A percentile compares a stretch with the other conserved stretches of the same genome.
Evolutionary conservation across 2,329 filamentous ascomycete species (phyloP).

Genomic region (Claviceps africana): DNA sequence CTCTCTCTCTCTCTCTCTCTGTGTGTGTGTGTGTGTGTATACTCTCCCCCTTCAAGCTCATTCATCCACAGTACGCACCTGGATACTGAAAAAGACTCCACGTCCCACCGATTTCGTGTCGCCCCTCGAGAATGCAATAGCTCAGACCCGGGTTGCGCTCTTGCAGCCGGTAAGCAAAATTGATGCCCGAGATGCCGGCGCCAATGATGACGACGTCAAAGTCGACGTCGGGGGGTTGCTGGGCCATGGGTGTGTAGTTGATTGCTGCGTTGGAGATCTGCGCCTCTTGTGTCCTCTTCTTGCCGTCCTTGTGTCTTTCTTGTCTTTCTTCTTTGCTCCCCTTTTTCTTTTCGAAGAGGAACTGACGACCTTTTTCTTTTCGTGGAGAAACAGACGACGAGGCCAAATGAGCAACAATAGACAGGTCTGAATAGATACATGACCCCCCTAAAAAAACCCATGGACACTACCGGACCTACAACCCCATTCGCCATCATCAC

Average conservation of each 20-base stretch:
- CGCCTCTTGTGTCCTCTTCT: neutral
- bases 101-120: slow-evolving; percentile 52
- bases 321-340: neutral
- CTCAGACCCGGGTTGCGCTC: slow-evolving; percentile 35
- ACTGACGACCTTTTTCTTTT: too few relatives aligned
- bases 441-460: too few relatives aligned
- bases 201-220: slow-evolving; percentile 49
- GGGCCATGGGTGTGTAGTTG: slow-evolving; percentile 2
- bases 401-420: too few relatives aligned
- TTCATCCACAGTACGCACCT: slow-evolving; percentile 14
- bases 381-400: too few relatives aligned
- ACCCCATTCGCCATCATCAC: too few relatives aligned
- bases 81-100: slow-evolving; percentile 65
- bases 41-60: neutral
- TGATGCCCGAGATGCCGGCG: slow-evolving; percentile 58
- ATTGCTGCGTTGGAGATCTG: neutral
- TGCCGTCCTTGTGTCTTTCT: neutral
- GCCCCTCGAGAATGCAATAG: slow-evolving; percentile 52
- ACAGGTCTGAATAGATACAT: too few relatives aligned
- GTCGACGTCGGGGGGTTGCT: slow-evolving; percentile 1
- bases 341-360: too few relatives aligned
- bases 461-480: too few relatives aligned
- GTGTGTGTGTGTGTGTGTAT: neutral
- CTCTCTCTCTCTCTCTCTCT: neutral
- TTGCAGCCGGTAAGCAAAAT: slow-evolving; percentile 52